These are phyloP conservation scores for Oligophagozyma castellii DNA, from an alignment of 1,139 yeast genomes.

Conservation along the genomic window DNA sequence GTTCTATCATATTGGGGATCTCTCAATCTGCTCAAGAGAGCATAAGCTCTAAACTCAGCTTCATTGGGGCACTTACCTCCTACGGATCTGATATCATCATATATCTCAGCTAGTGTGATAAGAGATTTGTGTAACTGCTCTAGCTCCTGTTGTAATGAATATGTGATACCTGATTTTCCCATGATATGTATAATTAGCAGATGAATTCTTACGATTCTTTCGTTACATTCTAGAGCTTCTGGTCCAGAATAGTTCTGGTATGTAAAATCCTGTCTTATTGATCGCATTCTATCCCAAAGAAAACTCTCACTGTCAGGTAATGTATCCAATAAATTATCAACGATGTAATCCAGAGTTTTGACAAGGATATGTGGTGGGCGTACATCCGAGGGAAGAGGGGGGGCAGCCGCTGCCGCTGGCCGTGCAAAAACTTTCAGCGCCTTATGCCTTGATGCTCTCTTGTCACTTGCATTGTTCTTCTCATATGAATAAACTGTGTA, in stretches of 20 bases:
- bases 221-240: slow-evolving; percentile 89
- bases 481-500: slow-evolving; percentile 77
- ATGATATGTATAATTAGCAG: slow-evolving; percentile 69
- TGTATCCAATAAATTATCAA: slow-evolving; percentile 45
- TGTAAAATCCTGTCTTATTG: slow-evolving; percentile 93
- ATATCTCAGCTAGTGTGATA: slow-evolving; percentile 80
- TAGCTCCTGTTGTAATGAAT: slow-evolving; percentile 86
- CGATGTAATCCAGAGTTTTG: slow-evolving; percentile 53
- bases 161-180: slow-evolving; percentile 67
- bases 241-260: slow-evolving; percentile 90
- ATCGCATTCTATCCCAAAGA: slow-evolving; percentile 98
- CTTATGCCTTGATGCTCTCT: slow-evolving; percentile 43
- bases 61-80: slow-evolving; percentile 70
- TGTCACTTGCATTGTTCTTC: slow-evolving; percentile 42
- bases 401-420: slow-evolving; percentile 98
- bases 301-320: slow-evolving; percentile 83
- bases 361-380: slow-evolving; percentile 74
- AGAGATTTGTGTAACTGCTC: slow-evolving; percentile 89
- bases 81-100: slow-evolving; percentile 60
- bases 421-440: slow-evolving; percentile 92
- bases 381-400: slow-evolving; percentile 94
- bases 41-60: slow-evolving; percentile 87
- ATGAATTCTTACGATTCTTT: slow-evolving; percentile 82
- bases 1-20: slow-evolving; percentile 80
- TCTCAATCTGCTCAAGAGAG: slow-evolving; percentile 61